Percentiles rank a stretch among this genome's conserved stretches.
Evolutionary conservation across 345 rosid genomes (phyloP).

Genomic region (Camelina laxa): DNA sequence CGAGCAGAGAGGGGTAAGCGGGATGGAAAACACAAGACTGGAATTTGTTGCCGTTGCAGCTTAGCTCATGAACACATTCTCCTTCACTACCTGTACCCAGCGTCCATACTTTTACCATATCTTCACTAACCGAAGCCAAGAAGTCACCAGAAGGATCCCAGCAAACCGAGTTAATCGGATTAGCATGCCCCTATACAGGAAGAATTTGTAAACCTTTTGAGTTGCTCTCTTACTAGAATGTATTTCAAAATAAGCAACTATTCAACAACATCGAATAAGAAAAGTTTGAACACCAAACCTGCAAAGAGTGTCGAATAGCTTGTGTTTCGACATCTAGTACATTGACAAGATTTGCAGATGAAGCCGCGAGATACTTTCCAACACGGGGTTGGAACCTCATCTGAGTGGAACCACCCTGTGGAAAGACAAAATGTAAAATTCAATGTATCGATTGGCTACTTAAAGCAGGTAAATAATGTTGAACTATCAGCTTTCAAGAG

Average conservation of each 20-base stretch:
- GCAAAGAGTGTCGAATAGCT: slow-evolving; percentile 69
- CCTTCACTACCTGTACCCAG: slow-evolving; percentile 87
- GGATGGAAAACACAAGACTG: slow-evolving; percentile 96
- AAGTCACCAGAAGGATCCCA: slow-evolving; percentile 92
- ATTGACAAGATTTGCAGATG: slow-evolving; percentile 78
- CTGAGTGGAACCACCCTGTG: slow-evolving; percentile 83
- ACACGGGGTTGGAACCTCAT: slow-evolving; percentile 91
- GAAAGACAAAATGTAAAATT: neutral
- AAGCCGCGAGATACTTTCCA: slow-evolving; percentile 94
- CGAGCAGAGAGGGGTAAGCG: slow-evolving; percentile 66
- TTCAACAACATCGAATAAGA: neutral
- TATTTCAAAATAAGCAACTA: neutral
- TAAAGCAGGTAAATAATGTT: neutral
- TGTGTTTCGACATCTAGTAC: slow-evolving; percentile 89
- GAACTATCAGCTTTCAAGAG: slow-evolving; percentile 1
- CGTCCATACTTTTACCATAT: slow-evolving; percentile 90
- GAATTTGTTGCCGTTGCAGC: slow-evolving; percentile 84
- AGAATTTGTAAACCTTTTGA: neutral
- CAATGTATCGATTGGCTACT: neutral
- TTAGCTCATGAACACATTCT: slow-evolving; percentile 86
- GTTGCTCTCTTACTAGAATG: slow-evolving; percentile 8
- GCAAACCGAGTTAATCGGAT: slow-evolving; percentile 75
- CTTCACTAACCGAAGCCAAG: slow-evolving; percentile 92
- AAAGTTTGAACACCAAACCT: slow-evolving; percentile 51
- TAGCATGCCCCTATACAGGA: slow-evolving; percentile 73